Evolutionary conservation across 2,329 filamentous ascomycete species (phyloP), one percentile per base, ranked within the genome.

Genomic region (Furcasterigmium sp.): DNA sequence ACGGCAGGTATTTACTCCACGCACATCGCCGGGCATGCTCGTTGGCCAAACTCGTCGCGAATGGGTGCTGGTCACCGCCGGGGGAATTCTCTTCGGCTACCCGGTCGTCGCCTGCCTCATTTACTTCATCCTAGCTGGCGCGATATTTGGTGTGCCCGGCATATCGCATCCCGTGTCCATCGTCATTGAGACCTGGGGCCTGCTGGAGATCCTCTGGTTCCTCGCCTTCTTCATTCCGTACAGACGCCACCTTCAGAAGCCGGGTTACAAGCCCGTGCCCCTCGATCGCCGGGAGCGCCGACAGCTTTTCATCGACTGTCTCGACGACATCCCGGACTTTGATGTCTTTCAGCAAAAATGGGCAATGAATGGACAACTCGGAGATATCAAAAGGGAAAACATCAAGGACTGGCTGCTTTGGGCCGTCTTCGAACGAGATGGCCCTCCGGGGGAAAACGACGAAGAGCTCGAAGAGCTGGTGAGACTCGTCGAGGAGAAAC

Each of bases 351-450:
- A 87, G 35, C 68, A 65, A 36, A 69, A 70, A 46, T 88, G 84
- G 84, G 86, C 87, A 50, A 67, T 80, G n/a, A 77, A 75, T 28
- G 78, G 81, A 2, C 65, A 73, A 14, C 45, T 68, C 1, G 59
- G 66, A 15, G 78, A 83, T 19, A 78, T 88, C 45, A 69, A 73
- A 36, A 66, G 75, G 17, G 81, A 86, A n/a, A 85, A 87, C 52
- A 60, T 87, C 40, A 73, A 71, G 51, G 79, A 85, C 50, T 87
- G 85, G 54, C 59, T 85, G 21, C 65, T 76, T 14, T 88, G 84
- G 85, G 82, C 78, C 1, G 80, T 87, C 53, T 77, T 84, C 46
- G 80, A 84, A 38, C 54, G 47, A 5, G 62, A 9, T 62, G 70
- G 4, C 57, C 61, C 64, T 19, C 57, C 64, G 8, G 64, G 68